A percentile compares a stretch with the other conserved stretches of the same genome.
These are phyloP conservation scores for Plasmodiophora brassicae DNA, from an alignment of 208 protist species.

Conservation along the genomic window DNA sequence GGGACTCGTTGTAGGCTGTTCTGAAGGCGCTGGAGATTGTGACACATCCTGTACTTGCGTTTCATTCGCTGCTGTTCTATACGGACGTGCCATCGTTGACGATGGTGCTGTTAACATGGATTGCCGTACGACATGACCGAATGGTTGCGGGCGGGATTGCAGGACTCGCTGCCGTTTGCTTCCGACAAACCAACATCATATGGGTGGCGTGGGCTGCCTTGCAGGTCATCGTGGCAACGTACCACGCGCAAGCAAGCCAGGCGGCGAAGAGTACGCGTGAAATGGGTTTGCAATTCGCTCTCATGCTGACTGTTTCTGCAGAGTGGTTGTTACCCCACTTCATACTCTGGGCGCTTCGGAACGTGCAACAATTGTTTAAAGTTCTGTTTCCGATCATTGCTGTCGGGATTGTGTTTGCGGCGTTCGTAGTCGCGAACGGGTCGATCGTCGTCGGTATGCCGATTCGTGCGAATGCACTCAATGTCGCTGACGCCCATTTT, in stretches of 20 bases:
- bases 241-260: not conserved
- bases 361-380: no score
- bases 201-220: not conserved
- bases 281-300: not conserved
- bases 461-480: not conserved
- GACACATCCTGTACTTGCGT: not conserved
- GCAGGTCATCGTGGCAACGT: not conserved
- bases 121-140: not conserved
- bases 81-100: slow-evolving; percentile 20
- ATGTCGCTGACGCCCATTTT: not conserved
- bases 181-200: slow-evolving; percentile 28
- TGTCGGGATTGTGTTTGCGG: no score
- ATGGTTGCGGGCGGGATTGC: not conserved
- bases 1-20: no score
- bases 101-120: not conserved
- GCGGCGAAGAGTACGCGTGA: not conserved
- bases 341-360: no score
- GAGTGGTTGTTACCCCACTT: no score
- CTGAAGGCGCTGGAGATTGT: no score
- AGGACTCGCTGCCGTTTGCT: not conserved
- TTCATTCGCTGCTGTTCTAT: slow-evolving; percentile 15
- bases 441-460: not conserved
- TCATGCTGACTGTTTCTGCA: not conserved
- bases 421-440: not conserved
- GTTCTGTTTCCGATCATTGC: no score